Percentiles rank a stretch among this genome's conserved stretches.
Evolutionary conservation across 192 early-diverging fungal species (phyloP).

Genomic region (Diversispora epigaea): DNA sequence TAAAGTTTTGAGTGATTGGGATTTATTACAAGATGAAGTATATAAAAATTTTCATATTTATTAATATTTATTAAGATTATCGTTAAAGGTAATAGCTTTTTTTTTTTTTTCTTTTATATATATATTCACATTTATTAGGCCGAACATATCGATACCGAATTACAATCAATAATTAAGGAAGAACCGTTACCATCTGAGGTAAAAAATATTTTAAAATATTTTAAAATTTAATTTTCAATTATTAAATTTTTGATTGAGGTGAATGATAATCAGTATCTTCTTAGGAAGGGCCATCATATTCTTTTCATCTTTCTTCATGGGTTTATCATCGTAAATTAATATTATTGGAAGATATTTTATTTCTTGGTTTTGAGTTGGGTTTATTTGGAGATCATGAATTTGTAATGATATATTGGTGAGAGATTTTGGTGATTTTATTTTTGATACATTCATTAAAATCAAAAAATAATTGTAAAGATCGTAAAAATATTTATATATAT

Average conservation of each 20-base stretch:
- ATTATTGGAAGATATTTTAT: slow-evolving; percentile 53
- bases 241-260: not conserved
- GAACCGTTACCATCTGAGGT: slow-evolving; percentile 21
- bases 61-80: not conserved
- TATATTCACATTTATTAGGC: slow-evolving; percentile 23
- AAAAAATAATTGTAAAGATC: too few relatives aligned
- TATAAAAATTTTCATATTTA: not conserved
- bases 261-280: not conserved
- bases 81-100: too few relatives aligned
- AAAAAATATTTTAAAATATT: not conserved
- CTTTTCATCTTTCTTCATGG: slow-evolving; percentile 66
- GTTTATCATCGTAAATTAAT: slow-evolving; percentile 59
- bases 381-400: slow-evolving; percentile 65
- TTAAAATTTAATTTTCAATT: not conserved
- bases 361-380: slow-evolving; percentile 68
- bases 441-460: not conserved
- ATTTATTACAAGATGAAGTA: slow-evolving; percentile 55
- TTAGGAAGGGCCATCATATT: slow-evolving; percentile 30
- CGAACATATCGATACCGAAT: slow-evolving; percentile 37
- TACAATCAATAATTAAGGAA: slow-evolving; percentile 27
- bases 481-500: too few relatives aligned
- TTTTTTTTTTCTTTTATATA: not conserved
- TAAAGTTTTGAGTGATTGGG: slow-evolving; percentile 60
- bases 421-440: not conserved
- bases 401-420: slow-evolving; percentile 63